These are phyloP conservation scores for Pleurotus djamor DNA, from an alignment of 768 basidiomycete genomes.

Conservation along the genomic window DNA sequence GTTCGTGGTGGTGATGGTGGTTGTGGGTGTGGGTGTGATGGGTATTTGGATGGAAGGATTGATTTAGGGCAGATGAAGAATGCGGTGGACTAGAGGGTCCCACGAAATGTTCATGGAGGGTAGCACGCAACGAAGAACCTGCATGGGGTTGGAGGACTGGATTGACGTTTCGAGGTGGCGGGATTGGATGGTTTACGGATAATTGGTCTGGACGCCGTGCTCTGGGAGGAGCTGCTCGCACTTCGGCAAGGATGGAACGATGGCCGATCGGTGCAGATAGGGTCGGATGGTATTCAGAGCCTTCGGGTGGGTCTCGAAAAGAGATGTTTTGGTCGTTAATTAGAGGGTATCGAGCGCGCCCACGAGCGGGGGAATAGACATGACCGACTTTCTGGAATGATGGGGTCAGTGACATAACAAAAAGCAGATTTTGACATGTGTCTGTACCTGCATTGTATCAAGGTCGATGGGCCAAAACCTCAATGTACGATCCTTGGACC, in stretches of 20 bases:
- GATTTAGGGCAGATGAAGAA: background rate
- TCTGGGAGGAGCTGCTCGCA: conserved; percentile 51
- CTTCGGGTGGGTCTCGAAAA: conserved; percentile 55
- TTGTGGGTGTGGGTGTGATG: background rate
- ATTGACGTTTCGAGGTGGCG: conserved; percentile 17
- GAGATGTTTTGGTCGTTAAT: conserved; percentile 31
- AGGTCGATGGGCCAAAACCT: conserved; percentile 86
- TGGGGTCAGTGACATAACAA: background rate
- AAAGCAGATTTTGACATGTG: conserved; percentile 7
- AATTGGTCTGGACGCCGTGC: background rate
- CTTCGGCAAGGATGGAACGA: conserved; percentile 68
- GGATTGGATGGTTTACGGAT: background rate
- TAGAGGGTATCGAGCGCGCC: conserved; percentile 26
- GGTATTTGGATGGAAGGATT: conserved; percentile 12
- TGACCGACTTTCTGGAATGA: conserved; percentile 48
- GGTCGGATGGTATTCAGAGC: conserved; percentile 31
- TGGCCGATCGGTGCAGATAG: conserved; percentile 69
- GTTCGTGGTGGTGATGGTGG: conserved; percentile 5
- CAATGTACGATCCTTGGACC: conserved; percentile 88
- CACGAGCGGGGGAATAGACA: conserved; percentile 23
- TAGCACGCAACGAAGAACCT: conserved; percentile 17
- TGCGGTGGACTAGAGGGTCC: background rate
- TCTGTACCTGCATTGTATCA: conserved; percentile 61
- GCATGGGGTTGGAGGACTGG: conserved; percentile 24
- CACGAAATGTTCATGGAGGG: conserved; percentile 9